A percentile compares a stretch with the other conserved stretches of the same genome.
Conservation (phyloP, 176 grass and related monocot genomes). For the Secale cereale region DNA sequence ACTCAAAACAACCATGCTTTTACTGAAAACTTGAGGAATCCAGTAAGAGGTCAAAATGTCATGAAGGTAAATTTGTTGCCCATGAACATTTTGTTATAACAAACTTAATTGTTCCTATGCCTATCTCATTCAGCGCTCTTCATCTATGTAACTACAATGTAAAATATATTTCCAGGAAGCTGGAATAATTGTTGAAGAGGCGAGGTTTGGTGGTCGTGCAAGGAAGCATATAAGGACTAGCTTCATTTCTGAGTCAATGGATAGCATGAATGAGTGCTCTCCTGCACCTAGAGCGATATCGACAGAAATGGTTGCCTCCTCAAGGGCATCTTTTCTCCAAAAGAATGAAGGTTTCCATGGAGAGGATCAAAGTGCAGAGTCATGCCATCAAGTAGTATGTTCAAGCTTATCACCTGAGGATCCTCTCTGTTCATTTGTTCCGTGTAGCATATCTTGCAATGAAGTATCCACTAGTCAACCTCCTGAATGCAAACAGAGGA, state of each 20-base stretch:
- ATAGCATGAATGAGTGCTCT: conserved; percentile 28
- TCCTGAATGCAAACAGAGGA: conserved; percentile 23
- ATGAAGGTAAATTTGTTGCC: conserved; percentile 40
- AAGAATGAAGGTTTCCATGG: conserved; percentile 17
- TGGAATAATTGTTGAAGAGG: conserved; percentile 16
- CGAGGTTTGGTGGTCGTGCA: conserved; percentile 28
- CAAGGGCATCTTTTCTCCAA: conserved; percentile 43
- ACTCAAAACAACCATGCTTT: conserved; percentile 26
- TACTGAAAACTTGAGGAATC: conserved; percentile 10
- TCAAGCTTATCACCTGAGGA: conserved; percentile 53
- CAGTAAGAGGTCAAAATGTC: conserved; percentile 26
- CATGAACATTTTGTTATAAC: neutral
- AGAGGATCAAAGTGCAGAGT: conserved; percentile 29
- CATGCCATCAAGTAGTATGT: conserved; percentile 34
- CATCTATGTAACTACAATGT: conserved; percentile 1
- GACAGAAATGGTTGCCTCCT: conserved; percentile 67
- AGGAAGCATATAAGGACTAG: conserved; percentile 72
- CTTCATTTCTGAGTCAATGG: conserved; percentile 88
- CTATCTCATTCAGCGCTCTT: neutral
- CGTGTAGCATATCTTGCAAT: conserved; percentile 71
- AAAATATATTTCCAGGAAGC: conserved; percentile 44
- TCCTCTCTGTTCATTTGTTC: conserved; percentile 81
- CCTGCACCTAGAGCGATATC: conserved; percentile 34
- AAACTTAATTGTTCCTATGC: neutral
- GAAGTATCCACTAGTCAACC: conserved; percentile 26